Conservation (phyloP, 1,139 yeast genomes). For the Pichia sp. region DNA sequence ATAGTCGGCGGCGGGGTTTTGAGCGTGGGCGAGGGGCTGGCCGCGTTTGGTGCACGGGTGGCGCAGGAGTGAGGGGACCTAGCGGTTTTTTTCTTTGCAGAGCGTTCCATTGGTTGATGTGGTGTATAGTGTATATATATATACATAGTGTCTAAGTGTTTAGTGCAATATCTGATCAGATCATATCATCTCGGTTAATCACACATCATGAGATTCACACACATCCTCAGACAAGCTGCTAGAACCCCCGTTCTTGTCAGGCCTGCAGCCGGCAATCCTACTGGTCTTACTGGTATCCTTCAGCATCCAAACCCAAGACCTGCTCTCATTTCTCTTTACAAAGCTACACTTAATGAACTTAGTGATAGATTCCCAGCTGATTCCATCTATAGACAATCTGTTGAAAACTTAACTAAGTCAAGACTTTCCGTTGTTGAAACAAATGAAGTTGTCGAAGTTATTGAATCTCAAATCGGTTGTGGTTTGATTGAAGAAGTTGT, state of each 20-base stretch:
- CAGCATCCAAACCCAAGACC: constrained; percentile 86
- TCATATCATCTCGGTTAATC: no score
- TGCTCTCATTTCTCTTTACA: constrained; percentile 64
- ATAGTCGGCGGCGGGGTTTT: background rate
- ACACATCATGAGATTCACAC: constrained; percentile 35
- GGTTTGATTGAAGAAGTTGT: constrained; percentile 81
- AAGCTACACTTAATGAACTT: constrained; percentile 58
- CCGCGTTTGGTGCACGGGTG: constrained; percentile 1
- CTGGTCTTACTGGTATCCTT: constrained; percentile 72
- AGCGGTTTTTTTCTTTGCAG: background rate
- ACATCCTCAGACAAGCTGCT: constrained; percentile 38
- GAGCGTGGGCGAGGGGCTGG: background rate
- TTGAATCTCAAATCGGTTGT: constrained; percentile 70
- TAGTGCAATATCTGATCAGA: background rate
- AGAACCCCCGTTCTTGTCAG: constrained; percentile 49
- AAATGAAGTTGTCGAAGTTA: constrained; percentile 57
- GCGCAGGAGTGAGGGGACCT: background rate
- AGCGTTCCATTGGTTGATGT: background rate
- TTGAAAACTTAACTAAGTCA: constrained; percentile 64
- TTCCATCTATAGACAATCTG: constrained; percentile 71
- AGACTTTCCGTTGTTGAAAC: constrained; percentile 62
- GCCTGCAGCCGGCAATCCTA: constrained; percentile 65
- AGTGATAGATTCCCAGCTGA: constrained; percentile 58
- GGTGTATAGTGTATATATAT: background rate
- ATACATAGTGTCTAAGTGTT: background rate